phyloP scores from a whole-genome alignment of 106 monocot genomes.

The Phalaenopsis aphrodite region DNA sequence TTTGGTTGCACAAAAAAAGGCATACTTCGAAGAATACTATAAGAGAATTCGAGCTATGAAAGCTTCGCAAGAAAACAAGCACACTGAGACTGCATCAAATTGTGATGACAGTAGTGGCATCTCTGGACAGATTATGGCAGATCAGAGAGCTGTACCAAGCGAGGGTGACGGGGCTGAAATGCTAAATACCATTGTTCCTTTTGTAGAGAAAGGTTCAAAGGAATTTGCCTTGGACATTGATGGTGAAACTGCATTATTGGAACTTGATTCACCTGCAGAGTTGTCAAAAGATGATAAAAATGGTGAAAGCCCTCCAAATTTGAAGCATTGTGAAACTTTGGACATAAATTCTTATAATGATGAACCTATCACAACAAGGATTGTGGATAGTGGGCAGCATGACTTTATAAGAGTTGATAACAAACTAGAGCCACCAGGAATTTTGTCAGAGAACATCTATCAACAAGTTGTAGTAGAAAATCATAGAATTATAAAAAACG shows the following conservation, averaged over 20 bases:
- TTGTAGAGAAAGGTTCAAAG: neutral
- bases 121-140: constrained; percentile 32
- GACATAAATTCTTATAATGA: neutral
- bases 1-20: constrained; percentile 85
- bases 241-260: neutral
- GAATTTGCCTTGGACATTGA: neutral
- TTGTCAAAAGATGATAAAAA: neutral
- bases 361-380: neutral
- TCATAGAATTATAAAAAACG: neutral
- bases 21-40: constrained; percentile 90
- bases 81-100: constrained; percentile 2
- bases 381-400: neutral
- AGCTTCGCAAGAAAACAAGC: constrained; percentile 42
- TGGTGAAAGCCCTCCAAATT: neutral
- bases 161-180: constrained; percentile 10
- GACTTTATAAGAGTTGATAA: constrained; percentile 2
- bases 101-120: neutral
- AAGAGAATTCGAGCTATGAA: constrained; percentile 58
- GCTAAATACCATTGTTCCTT: neutral
- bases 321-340: neutral
- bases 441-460: neutral
- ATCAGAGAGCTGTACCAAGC: constrained; percentile 15
- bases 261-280: constrained; percentile 6
- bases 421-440: neutral
- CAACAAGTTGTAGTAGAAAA: neutral